Conservation (phyloP, 108 stramenopile species). For the Phaeodactylum tricornutum region DNA sequence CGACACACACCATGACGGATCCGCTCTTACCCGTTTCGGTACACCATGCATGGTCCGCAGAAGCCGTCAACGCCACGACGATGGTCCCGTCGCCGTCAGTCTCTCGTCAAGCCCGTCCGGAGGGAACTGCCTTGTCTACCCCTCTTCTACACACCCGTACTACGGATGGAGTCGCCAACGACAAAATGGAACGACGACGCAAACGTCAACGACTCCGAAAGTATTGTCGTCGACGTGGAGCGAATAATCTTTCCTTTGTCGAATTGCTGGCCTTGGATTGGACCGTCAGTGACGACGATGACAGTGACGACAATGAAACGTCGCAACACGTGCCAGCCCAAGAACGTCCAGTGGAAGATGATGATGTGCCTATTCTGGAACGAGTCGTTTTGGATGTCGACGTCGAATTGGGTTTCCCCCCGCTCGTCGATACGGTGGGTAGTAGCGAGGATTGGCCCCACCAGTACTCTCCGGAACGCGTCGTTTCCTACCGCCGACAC, state of each 20-base stretch:
- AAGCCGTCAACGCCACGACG: too few species aligned
- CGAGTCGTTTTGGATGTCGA: slow-evolving; percentile 35
- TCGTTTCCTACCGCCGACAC: too few species aligned
- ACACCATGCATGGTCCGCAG: too few species aligned
- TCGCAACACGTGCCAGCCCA: too few species aligned
- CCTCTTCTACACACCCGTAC: too few species aligned
- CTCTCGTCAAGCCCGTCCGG: too few species aligned
- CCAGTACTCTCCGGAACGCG: neutral
- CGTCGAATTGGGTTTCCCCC: slow-evolving; percentile 22
- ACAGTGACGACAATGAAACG: slow-evolving; percentile 3
- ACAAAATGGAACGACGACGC: neutral
- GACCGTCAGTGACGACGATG: neutral
- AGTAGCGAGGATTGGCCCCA: neutral
- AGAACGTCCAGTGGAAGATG: slow-evolving; percentile 5
- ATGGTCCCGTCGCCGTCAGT: too few species aligned
- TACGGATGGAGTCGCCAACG: neutral
- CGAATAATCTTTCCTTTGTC: slow-evolving; percentile 19
- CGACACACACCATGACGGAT: too few species aligned
- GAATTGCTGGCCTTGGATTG: slow-evolving; percentile 8
- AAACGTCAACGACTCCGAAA: neutral
- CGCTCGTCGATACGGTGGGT: neutral
- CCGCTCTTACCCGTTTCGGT: too few species aligned
- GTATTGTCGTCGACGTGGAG: neutral
- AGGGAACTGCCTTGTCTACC: too few species aligned
- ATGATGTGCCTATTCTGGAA: slow-evolving; percentile 5